Evolutionary conservation across 345 rosid genomes (phyloP).

Genomic region (Nephelium lappaceum): DNA sequence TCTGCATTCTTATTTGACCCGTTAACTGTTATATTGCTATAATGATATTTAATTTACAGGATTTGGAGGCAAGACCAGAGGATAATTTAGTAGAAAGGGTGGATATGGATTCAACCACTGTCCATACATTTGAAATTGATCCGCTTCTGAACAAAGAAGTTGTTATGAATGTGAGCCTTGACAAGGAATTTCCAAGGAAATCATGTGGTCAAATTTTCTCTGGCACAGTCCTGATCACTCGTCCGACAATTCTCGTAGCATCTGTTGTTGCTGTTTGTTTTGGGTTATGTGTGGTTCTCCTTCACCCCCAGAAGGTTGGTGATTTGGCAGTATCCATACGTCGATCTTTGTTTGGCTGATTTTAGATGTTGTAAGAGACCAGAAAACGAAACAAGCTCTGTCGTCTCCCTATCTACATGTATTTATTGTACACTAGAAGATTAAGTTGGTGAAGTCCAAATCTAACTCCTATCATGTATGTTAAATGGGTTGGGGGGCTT

Average conservation of each 20-base stretch:
- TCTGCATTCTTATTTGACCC: neutral
- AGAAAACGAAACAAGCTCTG: neutral
- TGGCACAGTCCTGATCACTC: slow-evolving; percentile 37
- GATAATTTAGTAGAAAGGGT: slow-evolving; percentile 23
- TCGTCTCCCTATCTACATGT: slow-evolving; percentile 7
- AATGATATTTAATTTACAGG: slow-evolving; percentile 45
- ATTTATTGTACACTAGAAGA: neutral
- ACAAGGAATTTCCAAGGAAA: slow-evolving; percentile 45
- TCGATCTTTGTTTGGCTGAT: slow-evolving; percentile 47
- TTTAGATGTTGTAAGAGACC: slow-evolving; percentile 19
- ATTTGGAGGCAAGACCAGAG: slow-evolving; percentile 34
- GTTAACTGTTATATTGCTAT: neutral
- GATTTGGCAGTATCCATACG: slow-evolving; percentile 71
- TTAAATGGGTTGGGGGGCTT: too few relatives aligned
- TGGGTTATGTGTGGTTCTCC: slow-evolving; percentile 62
- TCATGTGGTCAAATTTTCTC: slow-evolving; percentile 40
- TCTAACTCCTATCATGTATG: neutral
- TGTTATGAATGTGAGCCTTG: slow-evolving; percentile 46
- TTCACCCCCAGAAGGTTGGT: slow-evolving; percentile 76
- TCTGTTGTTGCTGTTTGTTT: slow-evolving; percentile 60
- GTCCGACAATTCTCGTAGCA: slow-evolving; percentile 46
- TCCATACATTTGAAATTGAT: slow-evolving; percentile 36
- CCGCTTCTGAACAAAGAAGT: slow-evolving; percentile 59
- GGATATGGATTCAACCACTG: slow-evolving; percentile 22
- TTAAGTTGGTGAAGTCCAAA: slow-evolving; percentile 14